A percentile compares a stretch with the other conserved stretches of the same genome.
These are phyloP conservation scores for Mucor plumbeus DNA, from an alignment of 371 early-diverging fungal genomes.

Conservation along the genomic window DNA sequence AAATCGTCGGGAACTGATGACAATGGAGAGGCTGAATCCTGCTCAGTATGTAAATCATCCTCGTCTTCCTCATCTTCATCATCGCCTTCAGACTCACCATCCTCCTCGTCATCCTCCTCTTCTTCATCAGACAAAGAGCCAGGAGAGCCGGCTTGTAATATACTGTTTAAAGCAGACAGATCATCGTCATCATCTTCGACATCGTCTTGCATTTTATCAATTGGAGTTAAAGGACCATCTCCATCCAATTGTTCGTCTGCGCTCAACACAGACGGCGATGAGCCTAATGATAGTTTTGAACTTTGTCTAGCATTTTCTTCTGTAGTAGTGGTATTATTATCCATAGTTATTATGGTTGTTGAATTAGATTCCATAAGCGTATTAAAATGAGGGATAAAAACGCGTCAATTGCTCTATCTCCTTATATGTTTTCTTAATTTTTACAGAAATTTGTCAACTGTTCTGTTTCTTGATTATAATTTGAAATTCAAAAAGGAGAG, in stretches of 20 bases:
- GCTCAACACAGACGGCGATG: constrained; percentile 50
- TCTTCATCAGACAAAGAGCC: constrained; percentile 37
- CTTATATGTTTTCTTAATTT: neutral
- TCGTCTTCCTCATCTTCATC: constrained; percentile 15
- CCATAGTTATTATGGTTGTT: constrained; percentile 1
- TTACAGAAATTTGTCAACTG: neutral
- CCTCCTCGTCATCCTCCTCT: constrained; percentile 14
- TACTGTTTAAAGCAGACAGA: constrained; percentile 30
- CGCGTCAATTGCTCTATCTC: constrained; percentile 4
- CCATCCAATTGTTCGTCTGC: constrained; percentile 37
- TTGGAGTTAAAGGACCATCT: constrained; percentile 35
- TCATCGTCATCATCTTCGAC: constrained; percentile 30
- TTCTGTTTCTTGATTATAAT: neutral
- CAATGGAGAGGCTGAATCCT: constrained; percentile 40
- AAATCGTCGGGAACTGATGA: constrained; percentile 52
- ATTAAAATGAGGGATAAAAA: neutral
- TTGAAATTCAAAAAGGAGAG: neutral
- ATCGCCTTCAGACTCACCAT: constrained; percentile 3
- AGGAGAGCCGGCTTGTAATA: constrained; percentile 36
- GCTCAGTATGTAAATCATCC: constrained; percentile 25
- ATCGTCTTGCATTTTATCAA: constrained; percentile 34
- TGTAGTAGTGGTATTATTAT: constrained; percentile 4
- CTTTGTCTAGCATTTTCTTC: constrained; percentile 36
- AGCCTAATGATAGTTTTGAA: constrained; percentile 50
- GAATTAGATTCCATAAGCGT: constrained; percentile 1